Percentiles rank a stretch among this genome's conserved stretches.
Evolutionary conservation across 768 basidiomycete species (phyloP).

Genomic region (Mycena alexandri): DNA sequence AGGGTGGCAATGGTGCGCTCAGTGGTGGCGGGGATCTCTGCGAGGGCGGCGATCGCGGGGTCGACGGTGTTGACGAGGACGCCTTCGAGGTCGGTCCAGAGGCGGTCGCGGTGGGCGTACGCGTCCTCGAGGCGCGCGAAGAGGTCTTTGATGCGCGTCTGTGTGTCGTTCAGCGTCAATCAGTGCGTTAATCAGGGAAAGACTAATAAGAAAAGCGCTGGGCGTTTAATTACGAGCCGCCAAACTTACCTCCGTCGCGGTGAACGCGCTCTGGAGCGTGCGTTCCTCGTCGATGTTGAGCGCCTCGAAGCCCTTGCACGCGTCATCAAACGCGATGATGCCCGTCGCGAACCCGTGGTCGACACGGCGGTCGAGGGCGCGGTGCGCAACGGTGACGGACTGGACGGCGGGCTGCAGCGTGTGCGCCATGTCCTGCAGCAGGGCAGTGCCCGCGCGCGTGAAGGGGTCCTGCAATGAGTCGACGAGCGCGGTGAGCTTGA

Average conservation of each 20-base stretch:
- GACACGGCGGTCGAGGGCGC: conserved; percentile 52
- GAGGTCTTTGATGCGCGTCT: conserved; percentile 60
- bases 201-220: too few species aligned
- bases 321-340: conserved; percentile 66
- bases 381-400: conserved; percentile 57
- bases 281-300: conserved; percentile 58
- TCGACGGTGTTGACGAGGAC: conserved; percentile 56
- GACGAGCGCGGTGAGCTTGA: conserved; percentile 51
- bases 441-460: conserved; percentile 49
- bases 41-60: conserved; percentile 55
- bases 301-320: conserved; percentile 65
- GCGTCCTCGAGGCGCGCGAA: conserved; percentile 62
- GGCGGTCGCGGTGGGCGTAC: conserved; percentile 59
- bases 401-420: conserved; percentile 63
- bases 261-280: conserved; percentile 53
- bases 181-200: too few species aligned
- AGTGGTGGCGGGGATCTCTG: conserved; percentile 61
- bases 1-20: conserved; percentile 65
- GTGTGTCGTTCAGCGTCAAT: conserved; percentile 2
- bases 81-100: conserved; percentile 64
- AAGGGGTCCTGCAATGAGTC: conserved; percentile 60
- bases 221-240: conserved; percentile 3
- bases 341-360: conserved; percentile 57
- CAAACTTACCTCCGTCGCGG: conserved; percentile 56
- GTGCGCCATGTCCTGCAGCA: conserved; percentile 57